phyloP scores from a whole-genome alignment of 495 filamentous ascomycete genomes.

The Trichoderma asperelloides region DNA sequence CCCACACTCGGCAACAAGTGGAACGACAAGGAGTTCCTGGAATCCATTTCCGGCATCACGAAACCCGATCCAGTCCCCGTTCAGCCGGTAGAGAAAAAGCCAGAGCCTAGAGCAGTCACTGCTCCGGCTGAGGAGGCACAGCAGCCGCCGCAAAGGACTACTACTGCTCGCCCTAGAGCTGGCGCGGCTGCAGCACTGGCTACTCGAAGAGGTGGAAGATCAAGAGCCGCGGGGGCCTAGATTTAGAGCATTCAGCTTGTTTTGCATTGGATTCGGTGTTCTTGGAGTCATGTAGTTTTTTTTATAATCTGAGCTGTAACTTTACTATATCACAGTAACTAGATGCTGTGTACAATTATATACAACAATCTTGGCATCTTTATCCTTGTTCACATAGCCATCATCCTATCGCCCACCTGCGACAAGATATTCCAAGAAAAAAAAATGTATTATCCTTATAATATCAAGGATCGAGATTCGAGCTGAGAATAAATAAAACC shows the following conservation, averaged over 20 bases:
- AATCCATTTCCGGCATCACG: constrained; percentile 27
- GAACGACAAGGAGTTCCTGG: constrained; percentile 30
- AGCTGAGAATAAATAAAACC: not conserved
- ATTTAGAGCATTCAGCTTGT: not conserved
- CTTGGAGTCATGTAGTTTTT: no score
- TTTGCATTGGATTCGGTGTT: constrained; percentile 7
- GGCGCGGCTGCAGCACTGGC: not conserved
- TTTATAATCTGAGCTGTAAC: no score
- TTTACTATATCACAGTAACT: no score
- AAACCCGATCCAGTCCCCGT: not conserved
- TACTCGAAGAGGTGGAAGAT: not conserved
- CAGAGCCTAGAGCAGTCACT: constrained; percentile 12
- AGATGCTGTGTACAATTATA: no score
- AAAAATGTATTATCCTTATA: not conserved
- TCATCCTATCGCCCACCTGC: not conserved
- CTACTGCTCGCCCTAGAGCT: not conserved
- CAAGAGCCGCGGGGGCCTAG: not conserved
- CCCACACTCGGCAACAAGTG: constrained; percentile 26
- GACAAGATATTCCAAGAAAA: not conserved
- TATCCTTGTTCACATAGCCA: no score
- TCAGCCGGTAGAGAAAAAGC: constrained; percentile 10
- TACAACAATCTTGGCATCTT: not conserved
- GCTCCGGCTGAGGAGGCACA: not conserved
- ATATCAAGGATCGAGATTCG: not conserved
- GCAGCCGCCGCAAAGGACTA: constrained; percentile 9